Percentiles rank a stretch among this genome's conserved stretches.
phyloP scores from a whole-genome alignment of 805 yeast genomes.

The Wickerhamomyces canadensis region DNA sequence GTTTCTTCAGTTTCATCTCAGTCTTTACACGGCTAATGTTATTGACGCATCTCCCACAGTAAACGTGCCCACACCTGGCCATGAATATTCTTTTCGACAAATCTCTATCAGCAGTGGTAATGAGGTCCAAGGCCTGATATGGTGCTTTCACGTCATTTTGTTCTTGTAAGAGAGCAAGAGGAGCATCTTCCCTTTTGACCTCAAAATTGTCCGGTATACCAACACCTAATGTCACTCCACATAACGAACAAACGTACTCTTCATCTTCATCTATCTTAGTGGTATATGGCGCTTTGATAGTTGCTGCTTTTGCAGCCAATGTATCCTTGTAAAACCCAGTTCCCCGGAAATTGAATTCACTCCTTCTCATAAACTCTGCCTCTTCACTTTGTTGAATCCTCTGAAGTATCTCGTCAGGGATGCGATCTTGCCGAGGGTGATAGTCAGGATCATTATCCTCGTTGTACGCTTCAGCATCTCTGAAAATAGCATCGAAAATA shows the following conservation, averaged over 20 bases:
- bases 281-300: conserved; percentile 14
- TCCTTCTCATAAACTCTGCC: conserved; percentile 11
- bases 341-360: conserved; percentile 10
- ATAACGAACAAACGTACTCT: conserved; percentile 52
- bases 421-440: conserved; percentile 5
- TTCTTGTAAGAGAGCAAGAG: conserved; percentile 27
- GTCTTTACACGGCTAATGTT: conserved; percentile 44
- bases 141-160: conserved; percentile 49
- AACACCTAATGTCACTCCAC: conserved; percentile 68
- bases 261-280: conserved; percentile 28
- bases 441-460: conserved; percentile 10
- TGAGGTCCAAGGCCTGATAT: conserved; percentile 47
- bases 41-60: conserved; percentile 80
- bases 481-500: background rate
- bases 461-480: conserved; percentile 2
- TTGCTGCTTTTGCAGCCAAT: background rate
- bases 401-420: conserved; percentile 11
- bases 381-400: conserved; percentile 16
- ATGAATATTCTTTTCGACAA: conserved; percentile 62
- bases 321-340: too few relatives aligned
- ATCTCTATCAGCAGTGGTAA: conserved; percentile 51
- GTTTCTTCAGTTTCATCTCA: conserved; percentile 11
- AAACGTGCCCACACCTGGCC: conserved; percentile 76
- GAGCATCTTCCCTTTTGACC: conserved; percentile 24
- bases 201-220: conserved; percentile 57